A percentile compares a stretch with the other conserved stretches of the same genome.
Conservation (phyloP, 768 basidiomycete species). For the Mycena albidolilacea region DNA sequence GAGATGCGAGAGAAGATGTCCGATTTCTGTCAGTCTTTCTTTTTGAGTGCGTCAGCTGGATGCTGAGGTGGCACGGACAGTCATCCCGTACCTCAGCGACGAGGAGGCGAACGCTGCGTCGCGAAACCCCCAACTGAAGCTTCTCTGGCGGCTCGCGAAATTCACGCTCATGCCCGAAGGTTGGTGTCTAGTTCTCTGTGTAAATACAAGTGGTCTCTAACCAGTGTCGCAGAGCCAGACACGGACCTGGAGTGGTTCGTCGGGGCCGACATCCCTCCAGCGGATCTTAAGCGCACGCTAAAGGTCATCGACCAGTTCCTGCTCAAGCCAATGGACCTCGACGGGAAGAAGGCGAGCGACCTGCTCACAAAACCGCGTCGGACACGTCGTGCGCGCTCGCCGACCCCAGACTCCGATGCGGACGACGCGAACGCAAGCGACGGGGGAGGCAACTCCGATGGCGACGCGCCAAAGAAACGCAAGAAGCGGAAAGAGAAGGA, state of each 20-base stretch:
- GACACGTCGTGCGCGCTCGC: constrained; percentile 65
- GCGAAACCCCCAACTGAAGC: constrained; percentile 81
- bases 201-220: constrained; percentile 1
- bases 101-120: constrained; percentile 71
- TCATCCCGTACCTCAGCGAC: constrained; percentile 52
- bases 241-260: constrained; percentile 60
- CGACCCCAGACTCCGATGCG: constrained; percentile 50
- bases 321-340: constrained; percentile 82
- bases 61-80: constrained; percentile 7
- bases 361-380: constrained; percentile 71
- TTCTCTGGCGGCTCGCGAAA: constrained; percentile 78
- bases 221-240: constrained; percentile 46
- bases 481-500: constrained; percentile 15
- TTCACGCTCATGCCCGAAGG: constrained; percentile 77
- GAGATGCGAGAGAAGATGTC: constrained; percentile 24
- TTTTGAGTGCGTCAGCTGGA: background rate
- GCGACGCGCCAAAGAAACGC: constrained; percentile 25
- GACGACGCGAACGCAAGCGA: constrained; percentile 49
- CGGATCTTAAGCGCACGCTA: constrained; percentile 77
- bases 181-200: constrained; percentile 11
- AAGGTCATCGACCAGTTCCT: constrained; percentile 90
- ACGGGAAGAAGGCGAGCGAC: constrained; percentile 57
- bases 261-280: constrained; percentile 55
- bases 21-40: constrained; percentile 27
- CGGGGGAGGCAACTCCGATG: constrained; percentile 41